Conservation (phyloP, 805 yeast species). For the Pichia thaimueangensis region DNA sequence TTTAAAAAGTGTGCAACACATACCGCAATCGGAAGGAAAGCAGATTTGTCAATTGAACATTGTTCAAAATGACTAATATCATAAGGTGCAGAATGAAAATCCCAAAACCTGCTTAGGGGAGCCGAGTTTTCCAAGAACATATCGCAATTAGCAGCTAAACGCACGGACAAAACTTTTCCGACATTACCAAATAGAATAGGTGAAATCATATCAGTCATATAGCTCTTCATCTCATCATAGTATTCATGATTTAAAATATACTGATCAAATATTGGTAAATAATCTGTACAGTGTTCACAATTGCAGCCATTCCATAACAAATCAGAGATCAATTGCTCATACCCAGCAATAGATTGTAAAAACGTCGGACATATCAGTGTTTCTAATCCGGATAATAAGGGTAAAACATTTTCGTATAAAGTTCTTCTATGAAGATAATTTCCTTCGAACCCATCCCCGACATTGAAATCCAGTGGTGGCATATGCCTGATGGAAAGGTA, state of each 20-base stretch:
- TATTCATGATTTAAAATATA: constrained; percentile 60
- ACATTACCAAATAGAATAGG: constrained; percentile 50
- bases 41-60: constrained; percentile 40
- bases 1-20: constrained; percentile 43
- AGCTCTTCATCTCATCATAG: constrained; percentile 39
- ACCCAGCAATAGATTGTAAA: constrained; percentile 54
- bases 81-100: constrained; percentile 38
- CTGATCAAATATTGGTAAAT: constrained; percentile 48
- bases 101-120: constrained; percentile 35
- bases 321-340: constrained; percentile 65
- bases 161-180: constrained; percentile 36
- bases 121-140: constrained; percentile 26
- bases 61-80: constrained; percentile 32
- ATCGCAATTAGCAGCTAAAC: constrained; percentile 25
- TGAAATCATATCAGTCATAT: constrained; percentile 55
- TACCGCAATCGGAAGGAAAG: constrained; percentile 34
- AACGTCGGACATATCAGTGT: constrained; percentile 52
- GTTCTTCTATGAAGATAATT: constrained; percentile 56
- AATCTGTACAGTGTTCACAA: constrained; percentile 47
- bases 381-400: constrained; percentile 36
- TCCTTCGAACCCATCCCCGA: constrained; percentile 67
- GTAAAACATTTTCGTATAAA: constrained; percentile 43
- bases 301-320: constrained; percentile 74
- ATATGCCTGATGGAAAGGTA: constrained; percentile 49
- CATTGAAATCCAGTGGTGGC: constrained; percentile 51